Evolutionary conservation across 2,329 filamentous ascomycete species (phyloP).

Genomic region (Talaromyces pinophilus): DNA sequence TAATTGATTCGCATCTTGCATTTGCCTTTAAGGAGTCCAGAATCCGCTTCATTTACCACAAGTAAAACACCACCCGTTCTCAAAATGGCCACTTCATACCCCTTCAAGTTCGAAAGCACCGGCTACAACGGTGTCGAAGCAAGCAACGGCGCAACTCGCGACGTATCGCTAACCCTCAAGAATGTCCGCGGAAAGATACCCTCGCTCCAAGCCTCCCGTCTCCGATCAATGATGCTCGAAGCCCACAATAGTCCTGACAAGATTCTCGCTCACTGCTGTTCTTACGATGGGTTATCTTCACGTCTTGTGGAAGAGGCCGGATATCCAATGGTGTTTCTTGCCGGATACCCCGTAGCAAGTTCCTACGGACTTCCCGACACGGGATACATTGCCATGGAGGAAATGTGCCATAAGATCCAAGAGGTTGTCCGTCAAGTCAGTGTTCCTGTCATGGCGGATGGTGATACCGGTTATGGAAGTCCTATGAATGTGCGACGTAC

Average conservation of each 20-base stretch:
- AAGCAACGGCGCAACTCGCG: background rate
- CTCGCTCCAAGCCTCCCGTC: conserved; percentile 22
- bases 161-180: conserved; percentile 11
- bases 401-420: conserved; percentile 51
- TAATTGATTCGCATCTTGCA: background rate
- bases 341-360: conserved; percentile 47
- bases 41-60: background rate
- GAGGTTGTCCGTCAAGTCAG: conserved; percentile 42
- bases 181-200: conserved; percentile 20
- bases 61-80: background rate
- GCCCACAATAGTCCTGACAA: conserved; percentile 45
- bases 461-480: conserved; percentile 55
- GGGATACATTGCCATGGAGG: conserved; percentile 52
- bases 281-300: conserved; percentile 49
- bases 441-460: conserved; percentile 57
- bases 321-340: conserved; percentile 50
- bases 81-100: background rate
- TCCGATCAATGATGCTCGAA: conserved; percentile 44
- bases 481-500: conserved; percentile 23
- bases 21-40: background rate
- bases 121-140: background rate
- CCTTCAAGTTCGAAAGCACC: background rate
- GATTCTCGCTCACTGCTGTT: conserved; percentile 48
- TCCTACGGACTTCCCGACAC: conserved; percentile 50
- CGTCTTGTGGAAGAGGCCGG: conserved; percentile 50